A percentile compares a stretch with the other conserved stretches of the same genome.
Conservation (phyloP, 768 basidiomycete genomes). For the Trametes cinnabarina region DNA sequence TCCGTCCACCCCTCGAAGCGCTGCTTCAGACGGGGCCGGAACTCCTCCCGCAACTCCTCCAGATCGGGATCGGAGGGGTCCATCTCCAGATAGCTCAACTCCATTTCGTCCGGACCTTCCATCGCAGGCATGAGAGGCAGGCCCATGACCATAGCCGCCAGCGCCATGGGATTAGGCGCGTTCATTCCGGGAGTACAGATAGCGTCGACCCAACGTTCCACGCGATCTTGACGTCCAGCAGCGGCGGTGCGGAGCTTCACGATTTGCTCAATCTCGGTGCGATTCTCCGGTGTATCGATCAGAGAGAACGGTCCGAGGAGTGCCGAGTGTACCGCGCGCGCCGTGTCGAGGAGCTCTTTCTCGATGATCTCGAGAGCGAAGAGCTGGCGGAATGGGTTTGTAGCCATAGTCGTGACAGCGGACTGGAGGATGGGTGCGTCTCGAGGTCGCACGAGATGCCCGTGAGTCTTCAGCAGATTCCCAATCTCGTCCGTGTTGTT, state of each 20-base stretch:
- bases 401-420: constrained; percentile 41
- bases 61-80: constrained; percentile 53
- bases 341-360: constrained; percentile 49
- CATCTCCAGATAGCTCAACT: constrained; percentile 51
- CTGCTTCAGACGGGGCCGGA: constrained; percentile 53
- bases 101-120: constrained; percentile 41
- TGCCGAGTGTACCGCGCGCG: constrained; percentile 41
- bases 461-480: constrained; percentile 44
- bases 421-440: constrained; percentile 47
- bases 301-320: constrained; percentile 47
- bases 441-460: constrained; percentile 59
- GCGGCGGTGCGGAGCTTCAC: constrained; percentile 41
- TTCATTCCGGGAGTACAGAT: constrained; percentile 40
- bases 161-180: constrained; percentile 50
- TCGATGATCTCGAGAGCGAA: constrained; percentile 46
- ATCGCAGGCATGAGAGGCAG: constrained; percentile 41
- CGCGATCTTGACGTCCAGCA: constrained; percentile 42
- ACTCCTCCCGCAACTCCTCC: constrained; percentile 61
- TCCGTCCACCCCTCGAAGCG: constrained; percentile 60
- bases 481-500: constrained; percentile 36
- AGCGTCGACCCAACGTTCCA: constrained; percentile 52
- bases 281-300: constrained; percentile 42
- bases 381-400: constrained; percentile 28
- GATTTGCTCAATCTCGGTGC: constrained; percentile 44
- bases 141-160: constrained; percentile 67